Conservation (phyloP, 225 moss, liverwort and hornwort species). For the Bryum argenteum region DNA sequence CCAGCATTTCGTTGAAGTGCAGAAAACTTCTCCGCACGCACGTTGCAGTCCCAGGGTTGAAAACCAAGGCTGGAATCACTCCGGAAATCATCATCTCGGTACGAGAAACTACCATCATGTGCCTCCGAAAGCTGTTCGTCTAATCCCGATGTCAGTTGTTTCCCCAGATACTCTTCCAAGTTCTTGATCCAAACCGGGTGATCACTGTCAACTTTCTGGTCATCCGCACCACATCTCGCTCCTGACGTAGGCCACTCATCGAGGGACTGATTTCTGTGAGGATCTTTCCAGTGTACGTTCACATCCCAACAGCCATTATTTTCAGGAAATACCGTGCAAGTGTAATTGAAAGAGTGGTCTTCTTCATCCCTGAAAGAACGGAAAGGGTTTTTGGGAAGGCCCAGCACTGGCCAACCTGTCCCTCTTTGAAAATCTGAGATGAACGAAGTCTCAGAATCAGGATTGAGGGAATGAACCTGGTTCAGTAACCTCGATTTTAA, state of each 20-base stretch:
- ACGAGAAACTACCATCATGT: slow-evolving; percentile 36
- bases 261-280: slow-evolving; percentile 31
- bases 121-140: slow-evolving; percentile 62
- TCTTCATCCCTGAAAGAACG: slow-evolving; percentile 49
- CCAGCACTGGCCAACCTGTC: slow-evolving; percentile 81
- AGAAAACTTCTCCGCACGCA: slow-evolving; percentile 27
- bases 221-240: slow-evolving; percentile 31
- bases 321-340: slow-evolving; percentile 63
- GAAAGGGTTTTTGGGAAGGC: slow-evolving; percentile 87
- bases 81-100: slow-evolving; percentile 30
- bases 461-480: slow-evolving; percentile 32
- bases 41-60: slow-evolving; percentile 45
- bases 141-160: slow-evolving; percentile 67
- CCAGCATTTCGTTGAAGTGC: slow-evolving; percentile 38
- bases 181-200: slow-evolving; percentile 68
- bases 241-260: slow-evolving; percentile 32
- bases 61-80: slow-evolving; percentile 40
- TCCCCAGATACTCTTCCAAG: slow-evolving; percentile 57
- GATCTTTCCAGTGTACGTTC: slow-evolving; percentile 52
- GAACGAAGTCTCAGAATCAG: slow-evolving; percentile 35
- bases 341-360: slow-evolving; percentile 63
- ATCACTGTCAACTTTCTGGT: slow-evolving; percentile 35
- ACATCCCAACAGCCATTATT: slow-evolving; percentile 82
- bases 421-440: slow-evolving; percentile 70
- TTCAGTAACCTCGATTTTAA: slow-evolving; percentile 42